Conservation (phyloP, 441 rosid species). For the Adansonia grandidieri region DNA sequence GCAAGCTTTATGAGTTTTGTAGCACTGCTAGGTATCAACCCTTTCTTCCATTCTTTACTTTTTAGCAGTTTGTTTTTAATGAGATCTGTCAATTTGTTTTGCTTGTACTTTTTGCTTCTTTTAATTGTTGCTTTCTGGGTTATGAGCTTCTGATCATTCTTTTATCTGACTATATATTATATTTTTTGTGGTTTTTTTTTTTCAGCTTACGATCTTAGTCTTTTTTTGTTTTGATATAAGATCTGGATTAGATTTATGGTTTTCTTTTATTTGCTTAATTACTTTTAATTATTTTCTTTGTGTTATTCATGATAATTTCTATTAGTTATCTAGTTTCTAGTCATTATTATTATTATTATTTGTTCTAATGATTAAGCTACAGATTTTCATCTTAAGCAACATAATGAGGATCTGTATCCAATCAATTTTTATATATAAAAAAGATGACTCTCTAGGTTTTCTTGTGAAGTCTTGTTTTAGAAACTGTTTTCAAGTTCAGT, state of each 20-base stretch:
- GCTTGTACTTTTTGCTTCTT: constrained; percentile 3
- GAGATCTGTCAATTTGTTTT: constrained; percentile 25
- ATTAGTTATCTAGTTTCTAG: neutral
- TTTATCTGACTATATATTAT: neutral
- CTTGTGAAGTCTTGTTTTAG: neutral
- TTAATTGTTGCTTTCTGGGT: neutral
- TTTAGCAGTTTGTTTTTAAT: neutral
- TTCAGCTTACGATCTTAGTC: neutral
- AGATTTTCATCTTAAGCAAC: neutral
- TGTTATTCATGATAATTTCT: neutral
- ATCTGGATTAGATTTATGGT: constrained; percentile 10
- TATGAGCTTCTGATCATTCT: constrained; percentile 5
- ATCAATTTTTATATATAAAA: neutral
- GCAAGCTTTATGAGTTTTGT: constrained; percentile 90
- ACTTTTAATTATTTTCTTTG: neutral
- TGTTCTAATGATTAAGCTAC: neutral
- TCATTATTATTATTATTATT: neutral
- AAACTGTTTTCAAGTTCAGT: neutral
- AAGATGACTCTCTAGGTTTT: neutral
- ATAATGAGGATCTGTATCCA: neutral
- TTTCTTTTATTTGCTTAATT: neutral
- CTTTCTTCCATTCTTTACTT: neutral
- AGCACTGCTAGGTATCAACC: constrained; percentile 63
- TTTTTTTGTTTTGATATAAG: neutral
- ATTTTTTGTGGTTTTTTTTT: neutral